Evolutionary conservation across 345 rosid species (phyloP).

Genomic region (Brassica napus): DNA sequence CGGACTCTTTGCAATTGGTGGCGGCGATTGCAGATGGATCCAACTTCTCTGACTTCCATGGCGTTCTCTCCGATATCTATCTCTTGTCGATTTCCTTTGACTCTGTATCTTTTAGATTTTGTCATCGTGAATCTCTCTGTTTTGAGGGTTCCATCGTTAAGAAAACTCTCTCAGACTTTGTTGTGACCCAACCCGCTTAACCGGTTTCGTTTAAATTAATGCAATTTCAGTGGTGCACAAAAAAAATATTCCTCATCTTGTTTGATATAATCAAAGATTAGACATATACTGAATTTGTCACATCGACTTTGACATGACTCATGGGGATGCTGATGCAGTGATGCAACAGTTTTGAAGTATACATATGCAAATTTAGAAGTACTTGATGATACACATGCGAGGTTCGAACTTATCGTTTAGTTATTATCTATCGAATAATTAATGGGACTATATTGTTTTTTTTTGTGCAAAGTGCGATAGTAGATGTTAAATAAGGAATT

Average conservation of each 20-base stretch:
- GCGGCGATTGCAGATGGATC: too few species aligned
- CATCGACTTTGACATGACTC: conserved; percentile 22
- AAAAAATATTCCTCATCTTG: neutral
- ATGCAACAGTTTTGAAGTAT: conserved; percentile 21
- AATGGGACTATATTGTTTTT: neutral
- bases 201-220: too few species aligned
- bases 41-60: too few species aligned
- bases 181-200: too few species aligned
- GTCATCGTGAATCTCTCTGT: too few species aligned
- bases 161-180: too few species aligned
- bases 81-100: too few species aligned
- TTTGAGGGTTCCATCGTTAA: too few species aligned
- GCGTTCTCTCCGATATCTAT: too few species aligned
- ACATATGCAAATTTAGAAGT: conserved; percentile 28
- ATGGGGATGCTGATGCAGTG: conserved; percentile 26
- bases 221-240: too few species aligned
- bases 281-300: conserved; percentile 14
- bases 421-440: conserved; percentile 21
- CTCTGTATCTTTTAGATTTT: too few species aligned
- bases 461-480: neutral
- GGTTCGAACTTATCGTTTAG: conserved; percentile 23
- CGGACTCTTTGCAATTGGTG: too few species aligned
- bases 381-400: conserved; percentile 15
- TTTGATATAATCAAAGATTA: neutral
- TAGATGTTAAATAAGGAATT: conserved; percentile 6